Percentiles rank a stretch among this genome's conserved stretches.
Evolutionary conservation across 2,329 filamentous ascomycete genomes (phyloP).

Genomic region (Tetracladium maxilliforme): DNA sequence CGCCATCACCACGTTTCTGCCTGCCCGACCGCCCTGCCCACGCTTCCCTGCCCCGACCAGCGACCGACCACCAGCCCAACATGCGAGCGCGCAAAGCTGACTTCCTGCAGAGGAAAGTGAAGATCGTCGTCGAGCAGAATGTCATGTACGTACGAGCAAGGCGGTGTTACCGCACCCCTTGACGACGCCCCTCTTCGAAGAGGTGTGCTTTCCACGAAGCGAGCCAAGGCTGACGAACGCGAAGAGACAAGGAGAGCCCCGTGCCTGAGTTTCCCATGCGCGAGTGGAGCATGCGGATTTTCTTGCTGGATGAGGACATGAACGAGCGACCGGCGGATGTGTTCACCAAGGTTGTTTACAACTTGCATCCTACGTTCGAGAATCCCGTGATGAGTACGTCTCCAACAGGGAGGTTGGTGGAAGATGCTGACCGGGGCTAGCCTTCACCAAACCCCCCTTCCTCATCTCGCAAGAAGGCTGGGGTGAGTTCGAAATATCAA

Average conservation of each 20-base stretch:
- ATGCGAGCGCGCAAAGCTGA: too few species aligned
- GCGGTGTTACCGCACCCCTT: too few species aligned
- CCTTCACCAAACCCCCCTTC: conserved; percentile 75
- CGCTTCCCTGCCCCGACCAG: too few species aligned
- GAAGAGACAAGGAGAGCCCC: too few species aligned
- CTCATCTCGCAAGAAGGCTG: conserved; percentile 86
- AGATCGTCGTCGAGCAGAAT: conserved; percentile 84
- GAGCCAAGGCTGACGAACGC: too few species aligned
- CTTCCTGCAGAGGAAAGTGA: too few species aligned
- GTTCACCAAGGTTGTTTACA: conserved; percentile 88
- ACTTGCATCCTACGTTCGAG: conserved; percentile 86
- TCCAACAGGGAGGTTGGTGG: background rate
- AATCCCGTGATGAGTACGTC: conserved; percentile 70
- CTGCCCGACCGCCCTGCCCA: too few species aligned
- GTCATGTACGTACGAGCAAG: conserved; percentile 54
- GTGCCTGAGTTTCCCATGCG: conserved; percentile 93
- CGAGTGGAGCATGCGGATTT: conserved; percentile 79
- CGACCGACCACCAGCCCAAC: too few species aligned
- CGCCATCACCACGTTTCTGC: too few species aligned
- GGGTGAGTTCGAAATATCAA: conserved; percentile 95
- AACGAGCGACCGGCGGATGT: conserved; percentile 69
- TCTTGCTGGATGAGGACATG: conserved; percentile 71
- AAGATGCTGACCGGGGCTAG: conserved; percentile 23
- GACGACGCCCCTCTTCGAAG: too few species aligned
- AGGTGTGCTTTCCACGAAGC: too few species aligned